These are phyloP conservation scores for Metschnikowia baotianmanensis DNA, from an alignment of 805 yeast species.

Conservation along the genomic window DNA sequence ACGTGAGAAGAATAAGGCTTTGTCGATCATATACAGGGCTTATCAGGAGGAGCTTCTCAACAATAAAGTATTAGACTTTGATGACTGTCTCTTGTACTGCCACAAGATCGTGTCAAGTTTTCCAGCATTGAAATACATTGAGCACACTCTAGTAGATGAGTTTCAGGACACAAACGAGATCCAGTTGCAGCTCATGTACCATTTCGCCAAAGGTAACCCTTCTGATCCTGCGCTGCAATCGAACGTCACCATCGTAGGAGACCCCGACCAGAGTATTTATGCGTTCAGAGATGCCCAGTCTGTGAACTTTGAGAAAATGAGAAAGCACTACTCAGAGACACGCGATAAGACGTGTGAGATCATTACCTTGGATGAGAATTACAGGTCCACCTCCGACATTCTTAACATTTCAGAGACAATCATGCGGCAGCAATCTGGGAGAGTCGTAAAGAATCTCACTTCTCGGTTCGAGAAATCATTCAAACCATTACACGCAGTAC, in stretches of 20 bases:
- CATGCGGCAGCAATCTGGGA: constrained; percentile 56
- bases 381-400: constrained; percentile 73
- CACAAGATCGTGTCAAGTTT: constrained; percentile 46
- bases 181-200: constrained; percentile 67
- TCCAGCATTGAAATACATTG: constrained; percentile 46
- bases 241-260: constrained; percentile 88
- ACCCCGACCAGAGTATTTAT: constrained; percentile 94
- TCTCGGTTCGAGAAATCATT: constrained; percentile 46
- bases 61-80: constrained; percentile 66
- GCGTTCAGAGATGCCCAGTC: constrained; percentile 81
- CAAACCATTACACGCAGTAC: constrained; percentile 46
- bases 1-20: constrained; percentile 14
- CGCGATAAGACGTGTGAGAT: constrained; percentile 23
- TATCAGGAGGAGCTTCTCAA: constrained; percentile 51
- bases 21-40: constrained; percentile 40
- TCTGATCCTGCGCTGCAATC: constrained; percentile 30
- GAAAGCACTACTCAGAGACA: constrained; percentile 27
- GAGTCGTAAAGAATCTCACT: constrained; percentile 42
- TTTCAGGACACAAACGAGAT: constrained; percentile 87
- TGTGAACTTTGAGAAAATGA: constrained; percentile 61
- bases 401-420: constrained; percentile 60
- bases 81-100: constrained; percentile 68
- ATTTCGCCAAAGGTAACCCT: constrained; percentile 38
- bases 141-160: constrained; percentile 87
- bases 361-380: constrained; percentile 62